These are phyloP conservation scores for Macrolepiota fuliginosa DNA, from an alignment of 768 basidiomycete genomes.

Conservation along the genomic window DNA sequence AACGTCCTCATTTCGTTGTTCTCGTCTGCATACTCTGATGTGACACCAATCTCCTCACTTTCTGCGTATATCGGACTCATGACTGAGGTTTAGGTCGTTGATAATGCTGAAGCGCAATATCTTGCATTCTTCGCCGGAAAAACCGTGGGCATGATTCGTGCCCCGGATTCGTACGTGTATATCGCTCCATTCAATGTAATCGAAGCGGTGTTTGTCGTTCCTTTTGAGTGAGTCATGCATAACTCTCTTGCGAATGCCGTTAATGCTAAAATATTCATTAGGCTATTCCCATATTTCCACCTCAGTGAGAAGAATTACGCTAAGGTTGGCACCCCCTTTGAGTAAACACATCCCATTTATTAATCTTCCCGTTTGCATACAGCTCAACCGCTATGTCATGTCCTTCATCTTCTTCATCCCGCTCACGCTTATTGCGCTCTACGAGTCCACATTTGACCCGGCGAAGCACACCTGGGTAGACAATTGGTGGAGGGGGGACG, in stretches of 20 bases:
- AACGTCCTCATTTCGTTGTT: slow-evolving; percentile 97
- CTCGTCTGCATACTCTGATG: slow-evolving; percentile 88
- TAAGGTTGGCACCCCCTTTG: slow-evolving; percentile 35
- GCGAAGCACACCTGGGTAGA: slow-evolving; percentile 61
- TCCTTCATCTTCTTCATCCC: slow-evolving; percentile 78
- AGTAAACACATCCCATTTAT: background rate
- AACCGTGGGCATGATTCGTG: slow-evolving; percentile 80
- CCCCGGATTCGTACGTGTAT: slow-evolving; percentile 81
- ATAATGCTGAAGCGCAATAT: slow-evolving; percentile 87
- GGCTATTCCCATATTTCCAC: slow-evolving; percentile 34
- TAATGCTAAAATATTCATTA: slow-evolving; percentile 27
- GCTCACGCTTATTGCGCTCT: slow-evolving; percentile 68
- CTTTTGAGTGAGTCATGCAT: slow-evolving; percentile 70
- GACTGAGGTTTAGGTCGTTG: slow-evolving; percentile 67
- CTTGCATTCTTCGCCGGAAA: slow-evolving; percentile 89
- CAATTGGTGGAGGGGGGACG: slow-evolving; percentile 59
- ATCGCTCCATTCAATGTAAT: slow-evolving; percentile 92
- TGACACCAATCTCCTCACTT: too few relatives aligned
- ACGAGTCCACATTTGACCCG: slow-evolving; percentile 57
- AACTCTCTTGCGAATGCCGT: slow-evolving; percentile 1
- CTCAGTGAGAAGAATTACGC: slow-evolving; percentile 57
- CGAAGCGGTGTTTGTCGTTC: slow-evolving; percentile 76
- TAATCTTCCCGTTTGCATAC: slow-evolving; percentile 8
- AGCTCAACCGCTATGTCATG: slow-evolving; percentile 85
- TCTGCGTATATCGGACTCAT: too few relatives aligned